These are phyloP conservation scores for Bullera alba DNA, from an alignment of 768 basidiomycete species.

Conservation along the genomic window DNA sequence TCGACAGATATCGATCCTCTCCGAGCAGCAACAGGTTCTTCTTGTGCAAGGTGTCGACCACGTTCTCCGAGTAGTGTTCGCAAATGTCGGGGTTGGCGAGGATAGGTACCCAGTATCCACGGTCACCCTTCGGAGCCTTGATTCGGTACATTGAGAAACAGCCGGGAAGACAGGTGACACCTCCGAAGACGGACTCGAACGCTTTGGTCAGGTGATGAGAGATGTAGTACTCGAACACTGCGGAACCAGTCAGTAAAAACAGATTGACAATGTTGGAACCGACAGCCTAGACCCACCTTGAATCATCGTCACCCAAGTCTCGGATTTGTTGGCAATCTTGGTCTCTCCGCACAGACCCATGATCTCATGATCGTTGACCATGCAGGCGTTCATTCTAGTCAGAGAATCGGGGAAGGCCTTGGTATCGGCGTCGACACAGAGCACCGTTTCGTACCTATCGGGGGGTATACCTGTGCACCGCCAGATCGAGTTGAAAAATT, in stretches of 20 bases:
- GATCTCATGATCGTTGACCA: constrained; percentile 94
- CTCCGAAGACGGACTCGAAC: constrained; percentile 98
- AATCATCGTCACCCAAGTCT: constrained; percentile 99
- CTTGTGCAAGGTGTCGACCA: constrained; percentile 98
- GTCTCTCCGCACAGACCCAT: constrained; percentile 99
- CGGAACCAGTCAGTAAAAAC: constrained; percentile 5
- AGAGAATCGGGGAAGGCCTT: constrained; percentile 98
- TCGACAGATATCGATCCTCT: constrained; percentile 98
- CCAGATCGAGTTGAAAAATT: constrained; percentile 99
- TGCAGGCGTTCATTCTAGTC: constrained; percentile 90
- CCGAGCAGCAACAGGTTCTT: constrained; percentile 95
- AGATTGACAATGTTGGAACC: neutral
- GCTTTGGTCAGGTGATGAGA: constrained; percentile 99
- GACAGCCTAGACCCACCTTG: constrained; percentile 65
- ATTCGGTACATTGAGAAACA: constrained; percentile 99
- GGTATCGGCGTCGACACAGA: constrained; percentile 96
- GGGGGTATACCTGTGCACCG: constrained; percentile 89
- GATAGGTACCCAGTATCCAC: constrained; percentile 96
- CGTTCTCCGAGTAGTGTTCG: constrained; percentile 98
- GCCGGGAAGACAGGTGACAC: constrained; percentile 97
- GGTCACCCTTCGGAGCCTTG: constrained; percentile 95
- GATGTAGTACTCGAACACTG: constrained; percentile 99
- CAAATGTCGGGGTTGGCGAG: constrained; percentile 97
- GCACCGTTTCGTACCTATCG: constrained; percentile 87
- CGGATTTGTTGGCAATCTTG: constrained; percentile 98